Evolutionary conservation across 257 asterid species (phyloP), one percentile per base, ranked within the genome.

Genomic region (Euphrasia confusa): DNA sequence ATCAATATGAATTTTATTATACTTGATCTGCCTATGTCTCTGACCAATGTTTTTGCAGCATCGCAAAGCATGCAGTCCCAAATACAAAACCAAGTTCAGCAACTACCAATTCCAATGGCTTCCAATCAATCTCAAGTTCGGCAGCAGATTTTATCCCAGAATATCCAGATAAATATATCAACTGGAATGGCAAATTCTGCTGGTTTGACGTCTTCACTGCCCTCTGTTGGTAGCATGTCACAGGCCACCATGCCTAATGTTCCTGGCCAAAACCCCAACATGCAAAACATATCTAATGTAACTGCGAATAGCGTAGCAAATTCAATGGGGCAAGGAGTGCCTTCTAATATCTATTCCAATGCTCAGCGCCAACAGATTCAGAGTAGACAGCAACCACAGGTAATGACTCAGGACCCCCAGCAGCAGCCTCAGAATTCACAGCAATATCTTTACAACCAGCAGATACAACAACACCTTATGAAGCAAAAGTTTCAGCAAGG

Each of bases 401-500:
- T 54, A 68, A 83, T 60, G 40, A 66, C 78, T 27, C 95, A 81
- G 72, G 97, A 86, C 63, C 85, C 78, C 40, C 96, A 87, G 69
- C 95, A 83, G 75, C 99, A 83, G 74, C 62, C 88, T 54, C 86
- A 83, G 82, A 82, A 69, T 71, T 49, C 95, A 24, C 95, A 83
- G 74, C 87, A 75, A 10, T 79, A 82, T 82, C 76, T 79, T 32
- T 87, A 85, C 80, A 91, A 81, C 65, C 96, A 83, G 81, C 99
- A 84, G 79, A 64, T 80, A 6, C 99, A 83, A 53, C 89, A 83
- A 18, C 96, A 84, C 50, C 65, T 74, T 67, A 69, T 83, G 76
- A 86, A 89, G 79, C 96, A 77, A 68, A 92, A 92, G 65, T 62
- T 84, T 30, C 96, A 78, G 73, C 93, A 76, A 65, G 96, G 95